phyloP scores from a whole-genome alignment of 2,329 filamentous ascomycete species.

The Samsoniella hepiali region DNA sequence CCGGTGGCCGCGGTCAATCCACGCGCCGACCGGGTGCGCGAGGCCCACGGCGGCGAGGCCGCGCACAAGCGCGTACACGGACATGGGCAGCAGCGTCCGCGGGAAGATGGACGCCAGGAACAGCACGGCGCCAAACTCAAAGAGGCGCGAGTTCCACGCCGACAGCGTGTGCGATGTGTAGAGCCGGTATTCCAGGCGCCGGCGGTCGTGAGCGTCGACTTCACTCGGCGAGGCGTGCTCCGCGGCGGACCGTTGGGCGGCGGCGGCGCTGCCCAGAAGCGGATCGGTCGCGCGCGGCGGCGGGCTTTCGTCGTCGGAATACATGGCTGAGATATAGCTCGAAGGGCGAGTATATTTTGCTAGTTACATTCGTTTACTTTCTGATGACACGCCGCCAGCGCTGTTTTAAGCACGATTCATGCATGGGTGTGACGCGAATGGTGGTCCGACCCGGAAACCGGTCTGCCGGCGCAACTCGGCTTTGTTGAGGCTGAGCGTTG shows the following conservation, averaged over 20 bases:
- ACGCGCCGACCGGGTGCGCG: conserved; percentile 54
- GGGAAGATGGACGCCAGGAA: conserved; percentile 56
- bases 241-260: neutral
- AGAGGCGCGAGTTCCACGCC: conserved; percentile 62
- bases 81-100: conserved; percentile 61
- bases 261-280: neutral
- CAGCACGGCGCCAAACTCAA: conserved; percentile 61
- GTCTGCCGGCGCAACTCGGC: neutral
- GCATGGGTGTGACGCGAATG: neutral
- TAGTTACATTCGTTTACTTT: neutral
- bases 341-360: neutral
- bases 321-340: neutral
- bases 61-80: conserved; percentile 65
- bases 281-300: neutral
- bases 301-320: neutral
- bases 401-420: neutral
- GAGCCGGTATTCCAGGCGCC: conserved; percentile 32
- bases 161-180: conserved; percentile 61
- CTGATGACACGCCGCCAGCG: no score
- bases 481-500: conserved; percentile 10
- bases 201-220: neutral
- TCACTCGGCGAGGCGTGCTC: neutral
- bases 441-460: conserved; percentile 13
- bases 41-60: conserved; percentile 55
- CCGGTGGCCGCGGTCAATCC: conserved; percentile 55